Evolutionary conservation across 2,329 filamentous ascomycete genomes (phyloP).

Genomic region (Ceratocystis cacaofunesta): DNA sequence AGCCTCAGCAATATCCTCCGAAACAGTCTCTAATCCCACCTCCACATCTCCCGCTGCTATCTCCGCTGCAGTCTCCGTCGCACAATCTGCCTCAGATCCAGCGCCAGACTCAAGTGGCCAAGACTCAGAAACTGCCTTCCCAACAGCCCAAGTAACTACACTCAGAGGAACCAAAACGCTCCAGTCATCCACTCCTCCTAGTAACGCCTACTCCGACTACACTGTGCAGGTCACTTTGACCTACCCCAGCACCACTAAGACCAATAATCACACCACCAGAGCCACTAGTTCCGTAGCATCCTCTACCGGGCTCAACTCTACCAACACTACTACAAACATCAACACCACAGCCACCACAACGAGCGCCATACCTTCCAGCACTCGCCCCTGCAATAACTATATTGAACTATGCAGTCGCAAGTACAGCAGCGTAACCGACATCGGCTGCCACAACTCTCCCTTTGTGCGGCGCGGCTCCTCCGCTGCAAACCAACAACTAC

Average conservation of each 20-base stretch:
- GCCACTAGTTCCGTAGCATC: slow-evolving; percentile 27
- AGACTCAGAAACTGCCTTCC: background rate
- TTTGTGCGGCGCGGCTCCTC: slow-evolving; percentile 57
- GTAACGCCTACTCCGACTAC: slow-evolving; percentile 32
- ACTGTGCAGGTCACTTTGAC: slow-evolving; percentile 29
- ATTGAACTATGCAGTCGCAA: slow-evolving; percentile 60
- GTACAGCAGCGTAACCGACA: slow-evolving; percentile 69
- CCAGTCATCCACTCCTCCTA: slow-evolving; percentile 28
- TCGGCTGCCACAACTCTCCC: slow-evolving; percentile 68
- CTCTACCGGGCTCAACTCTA: slow-evolving; percentile 31
- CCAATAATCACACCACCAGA: slow-evolving; percentile 21
- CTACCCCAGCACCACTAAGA: slow-evolving; percentile 17
- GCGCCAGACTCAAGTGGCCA: background rate
- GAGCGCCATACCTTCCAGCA: slow-evolving; percentile 45
- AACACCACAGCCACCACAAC: slow-evolving; percentile 30
- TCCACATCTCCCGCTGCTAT: slow-evolving; percentile 3
- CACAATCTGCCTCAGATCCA: background rate
- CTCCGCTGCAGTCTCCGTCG: background rate
- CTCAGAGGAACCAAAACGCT: slow-evolving; percentile 27
- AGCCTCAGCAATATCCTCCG: background rate
- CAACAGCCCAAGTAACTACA: slow-evolving; percentile 25
- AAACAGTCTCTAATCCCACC: background rate
- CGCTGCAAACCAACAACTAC: slow-evolving; percentile 58
- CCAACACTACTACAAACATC: slow-evolving; percentile 25
- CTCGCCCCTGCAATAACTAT: slow-evolving; percentile 65